These are phyloP conservation scores for Penstemon barbatus DNA, from an alignment of 257 asterid genomes.

Conservation along the genomic window DNA sequence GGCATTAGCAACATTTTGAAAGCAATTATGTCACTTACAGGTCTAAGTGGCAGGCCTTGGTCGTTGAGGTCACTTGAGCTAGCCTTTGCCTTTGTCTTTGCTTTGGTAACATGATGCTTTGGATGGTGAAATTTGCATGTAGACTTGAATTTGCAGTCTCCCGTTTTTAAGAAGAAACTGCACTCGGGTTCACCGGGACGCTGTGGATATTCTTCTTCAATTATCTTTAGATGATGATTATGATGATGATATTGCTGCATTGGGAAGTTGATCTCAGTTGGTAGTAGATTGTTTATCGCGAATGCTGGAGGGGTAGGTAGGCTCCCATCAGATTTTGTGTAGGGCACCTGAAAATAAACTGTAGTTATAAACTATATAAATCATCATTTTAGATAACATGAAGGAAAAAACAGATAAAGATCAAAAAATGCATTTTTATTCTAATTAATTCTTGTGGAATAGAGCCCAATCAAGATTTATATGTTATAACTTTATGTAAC, in stretches of 20 bases:
- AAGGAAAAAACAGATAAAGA: conserved; percentile 26
- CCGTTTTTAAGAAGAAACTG: conserved; percentile 77
- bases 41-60: conserved; percentile 96
- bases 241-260: conserved; percentile 44
- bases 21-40: conserved; percentile 52
- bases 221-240: conserved; percentile 37
- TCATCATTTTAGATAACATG: neutral
- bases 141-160: conserved; percentile 82
- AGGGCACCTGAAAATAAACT: conserved; percentile 54
- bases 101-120: conserved; percentile 45
- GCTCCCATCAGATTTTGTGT: conserved; percentile 67
- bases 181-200: conserved; percentile 95
- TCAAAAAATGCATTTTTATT: too few relatives aligned
- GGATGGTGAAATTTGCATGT: conserved; percentile 95
- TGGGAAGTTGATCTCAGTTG: conserved; percentile 47
- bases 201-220: conserved; percentile 80
- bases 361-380: conserved; percentile 3
- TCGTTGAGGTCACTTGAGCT: conserved; percentile 54
- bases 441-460: too few relatives aligned
- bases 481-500: too few relatives aligned
- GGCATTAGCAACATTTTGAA: too few relatives aligned
- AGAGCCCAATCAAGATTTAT: too few relatives aligned
- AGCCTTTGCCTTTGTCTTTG: conserved; percentile 32
- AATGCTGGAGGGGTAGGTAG: conserved; percentile 95
- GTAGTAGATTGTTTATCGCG: conserved; percentile 49